These are phyloP conservation scores for Salix brachista DNA, from an alignment of 345 rosid genomes.

Conservation along the genomic window DNA sequence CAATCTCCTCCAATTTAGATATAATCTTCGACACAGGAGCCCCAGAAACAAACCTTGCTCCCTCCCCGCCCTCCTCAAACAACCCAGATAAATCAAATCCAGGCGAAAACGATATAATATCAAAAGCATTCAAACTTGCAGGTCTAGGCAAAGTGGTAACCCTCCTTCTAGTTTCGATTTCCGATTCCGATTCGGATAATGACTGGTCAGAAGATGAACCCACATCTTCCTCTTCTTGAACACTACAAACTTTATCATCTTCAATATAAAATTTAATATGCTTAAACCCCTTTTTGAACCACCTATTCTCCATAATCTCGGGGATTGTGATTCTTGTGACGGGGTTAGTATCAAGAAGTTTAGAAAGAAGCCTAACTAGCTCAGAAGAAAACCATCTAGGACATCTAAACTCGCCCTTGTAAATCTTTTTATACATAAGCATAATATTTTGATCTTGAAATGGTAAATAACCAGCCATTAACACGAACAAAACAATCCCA, in stretches of 20 bases:
- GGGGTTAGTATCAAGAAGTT: conserved; percentile 18
- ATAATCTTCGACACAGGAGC: conserved; percentile 37
- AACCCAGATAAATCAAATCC: conserved; percentile 37
- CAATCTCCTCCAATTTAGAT: conserved; percentile 39
- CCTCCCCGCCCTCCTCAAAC: conserved; percentile 37
- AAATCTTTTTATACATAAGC: conserved; percentile 26
- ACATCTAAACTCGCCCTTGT: conserved; percentile 21
- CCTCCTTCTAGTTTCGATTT: conserved; percentile 22
- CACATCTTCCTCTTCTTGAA: conserved; percentile 16
- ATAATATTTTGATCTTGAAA: conserved; percentile 26
- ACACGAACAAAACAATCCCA: conserved; percentile 24
- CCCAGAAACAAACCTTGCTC: conserved; percentile 32
- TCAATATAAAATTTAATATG: conserved; percentile 34
- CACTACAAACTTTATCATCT: conserved; percentile 29
- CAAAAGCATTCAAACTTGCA: conserved; percentile 40
- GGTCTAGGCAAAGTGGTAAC: conserved; percentile 27
- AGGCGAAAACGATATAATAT: conserved; percentile 36
- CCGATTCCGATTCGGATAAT: conserved; percentile 25
- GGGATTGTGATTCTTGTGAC: conserved; percentile 22
- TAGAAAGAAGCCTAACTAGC: conserved; percentile 8
- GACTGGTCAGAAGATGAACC: conserved; percentile 14
- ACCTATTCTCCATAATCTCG: conserved; percentile 29
- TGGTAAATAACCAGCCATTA: conserved; percentile 28
- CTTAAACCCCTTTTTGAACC: conserved; percentile 39
- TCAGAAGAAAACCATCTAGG: conserved; percentile 29